phyloP scores from a whole-genome alignment of 2,329 filamentous ascomycete genomes.

The Colletotrichum nymphaeae region DNA sequence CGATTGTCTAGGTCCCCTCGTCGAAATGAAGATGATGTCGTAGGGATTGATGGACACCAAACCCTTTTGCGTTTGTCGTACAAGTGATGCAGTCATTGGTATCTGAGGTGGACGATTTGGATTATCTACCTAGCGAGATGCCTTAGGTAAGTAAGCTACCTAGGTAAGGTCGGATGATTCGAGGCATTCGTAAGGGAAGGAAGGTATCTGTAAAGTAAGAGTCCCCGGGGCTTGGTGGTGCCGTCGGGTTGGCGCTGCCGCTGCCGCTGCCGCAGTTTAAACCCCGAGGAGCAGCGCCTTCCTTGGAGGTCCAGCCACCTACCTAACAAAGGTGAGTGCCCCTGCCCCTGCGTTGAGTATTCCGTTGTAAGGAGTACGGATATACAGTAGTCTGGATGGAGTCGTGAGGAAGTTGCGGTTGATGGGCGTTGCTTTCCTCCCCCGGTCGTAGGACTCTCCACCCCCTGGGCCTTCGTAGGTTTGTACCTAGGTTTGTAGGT shows the following conservation, averaged over 20 bases:
- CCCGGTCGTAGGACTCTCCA: neutral
- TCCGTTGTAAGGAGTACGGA: no score
- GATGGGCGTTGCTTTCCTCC: neutral
- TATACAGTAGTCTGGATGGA: no score
- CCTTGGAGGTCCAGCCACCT: neutral
- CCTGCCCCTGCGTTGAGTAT: no score
- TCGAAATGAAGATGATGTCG: neutral
- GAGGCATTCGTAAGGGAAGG: no score
- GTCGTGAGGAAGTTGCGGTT: no score
- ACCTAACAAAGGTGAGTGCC: neutral
- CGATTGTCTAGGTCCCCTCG: neutral
- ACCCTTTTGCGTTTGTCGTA: slow-evolving; percentile 29
- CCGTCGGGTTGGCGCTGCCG: neutral
- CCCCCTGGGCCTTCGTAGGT: no score
- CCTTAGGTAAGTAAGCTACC: no score
- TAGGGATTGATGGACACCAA: neutral
- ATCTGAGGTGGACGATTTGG: neutral
- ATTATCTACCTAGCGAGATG: no score
- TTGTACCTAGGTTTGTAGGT: no score
- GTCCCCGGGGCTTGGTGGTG: neutral
- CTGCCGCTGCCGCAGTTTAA: neutral
- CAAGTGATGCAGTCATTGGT: slow-evolving; percentile 22
- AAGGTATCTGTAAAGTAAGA: neutral
- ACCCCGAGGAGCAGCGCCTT: slow-evolving; percentile 1
- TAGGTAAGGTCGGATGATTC: no score